Percentiles rank a stretch among this genome's conserved stretches.
Conservation (phyloP, 2,329 filamentous ascomycete genomes). For the Trematosphaeria pertusa region DNA sequence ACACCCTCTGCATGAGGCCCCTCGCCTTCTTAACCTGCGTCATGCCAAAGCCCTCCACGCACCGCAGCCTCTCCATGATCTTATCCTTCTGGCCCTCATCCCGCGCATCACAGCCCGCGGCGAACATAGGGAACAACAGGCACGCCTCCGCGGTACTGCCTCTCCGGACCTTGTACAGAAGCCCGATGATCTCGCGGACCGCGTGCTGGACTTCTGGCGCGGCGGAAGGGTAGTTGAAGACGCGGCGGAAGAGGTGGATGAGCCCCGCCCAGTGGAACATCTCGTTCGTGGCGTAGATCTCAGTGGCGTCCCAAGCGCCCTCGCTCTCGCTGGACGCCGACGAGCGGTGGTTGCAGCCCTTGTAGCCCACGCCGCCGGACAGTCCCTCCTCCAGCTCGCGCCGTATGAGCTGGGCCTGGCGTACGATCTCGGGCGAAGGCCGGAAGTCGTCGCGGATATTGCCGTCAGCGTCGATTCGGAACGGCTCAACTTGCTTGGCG, state of each 20-base stretch:
- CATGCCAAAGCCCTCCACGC: conserved; percentile 76
- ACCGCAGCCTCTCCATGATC: conserved; percentile 70
- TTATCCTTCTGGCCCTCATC: conserved; percentile 63
- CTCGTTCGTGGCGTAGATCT: conserved; percentile 75
- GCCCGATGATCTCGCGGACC: conserved; percentile 68
- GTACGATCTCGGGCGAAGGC: conserved; percentile 62
- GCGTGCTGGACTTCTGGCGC: conserved; percentile 69
- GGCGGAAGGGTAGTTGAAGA: conserved; percentile 66
- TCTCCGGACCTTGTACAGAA: conserved; percentile 66
- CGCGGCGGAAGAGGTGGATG: conserved; percentile 76
- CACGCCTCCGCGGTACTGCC: conserved; percentile 77
- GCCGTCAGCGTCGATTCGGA: conserved; percentile 64
- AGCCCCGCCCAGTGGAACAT: conserved; percentile 82
- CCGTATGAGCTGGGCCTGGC: conserved; percentile 66
- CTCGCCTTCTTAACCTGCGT: conserved; percentile 73
- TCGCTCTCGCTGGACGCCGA: conserved; percentile 44
- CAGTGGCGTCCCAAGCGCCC: conserved; percentile 63
- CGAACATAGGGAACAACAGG: conserved; percentile 81
- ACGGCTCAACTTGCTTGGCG: conserved; percentile 70
- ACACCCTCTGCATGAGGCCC: conserved; percentile 71
- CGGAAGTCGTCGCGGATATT: conserved; percentile 63
- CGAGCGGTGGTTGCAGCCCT: conserved; percentile 53
- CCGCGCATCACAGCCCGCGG: conserved; percentile 76
- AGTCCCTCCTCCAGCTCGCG: conserved; percentile 66
- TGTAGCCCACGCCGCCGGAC: conserved; percentile 45